These are phyloP conservation scores for Penicillium oxalicum DNA, from an alignment of 2,329 filamentous ascomycete species.

Conservation along the genomic window DNA sequence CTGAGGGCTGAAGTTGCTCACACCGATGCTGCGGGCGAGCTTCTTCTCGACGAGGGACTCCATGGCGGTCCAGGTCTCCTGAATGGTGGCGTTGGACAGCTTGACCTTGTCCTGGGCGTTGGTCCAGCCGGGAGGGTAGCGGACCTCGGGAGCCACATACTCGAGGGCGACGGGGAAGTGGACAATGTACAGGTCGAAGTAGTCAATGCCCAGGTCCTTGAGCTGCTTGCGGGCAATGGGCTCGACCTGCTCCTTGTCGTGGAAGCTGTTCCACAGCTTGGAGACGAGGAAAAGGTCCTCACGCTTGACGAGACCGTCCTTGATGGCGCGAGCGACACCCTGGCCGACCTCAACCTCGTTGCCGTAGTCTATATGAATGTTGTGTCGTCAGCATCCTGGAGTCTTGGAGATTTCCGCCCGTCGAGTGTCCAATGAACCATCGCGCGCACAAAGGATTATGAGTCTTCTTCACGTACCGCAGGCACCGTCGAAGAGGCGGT, in stretches of 20 bases:
- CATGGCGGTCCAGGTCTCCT: conserved; percentile 79
- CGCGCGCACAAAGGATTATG: neutral
- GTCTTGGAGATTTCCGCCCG: neutral
- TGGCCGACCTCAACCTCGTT: conserved; percentile 74
- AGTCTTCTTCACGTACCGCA: conserved; percentile 40
- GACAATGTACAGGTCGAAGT: conserved; percentile 84
- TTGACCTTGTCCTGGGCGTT: conserved; percentile 58
- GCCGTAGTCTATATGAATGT: conserved; percentile 59
- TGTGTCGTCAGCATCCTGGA: neutral
- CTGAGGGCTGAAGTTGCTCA: conserved; percentile 77
- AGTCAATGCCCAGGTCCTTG: conserved; percentile 76
- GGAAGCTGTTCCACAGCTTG: conserved; percentile 92
- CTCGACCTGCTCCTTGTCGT: conserved; percentile 70
- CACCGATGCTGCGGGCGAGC: conserved; percentile 67
- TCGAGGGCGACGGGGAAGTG: conserved; percentile 85
- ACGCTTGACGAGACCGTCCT: conserved; percentile 73
- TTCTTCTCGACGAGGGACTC: conserved; percentile 65
- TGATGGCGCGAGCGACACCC: conserved; percentile 71
- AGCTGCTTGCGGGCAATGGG: conserved; percentile 71
- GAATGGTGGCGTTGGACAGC: conserved; percentile 63
- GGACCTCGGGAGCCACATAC: conserved; percentile 72
- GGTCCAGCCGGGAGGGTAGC: conserved; percentile 75
- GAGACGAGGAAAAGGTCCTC: conserved; percentile 87
- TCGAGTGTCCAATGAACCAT: neutral
- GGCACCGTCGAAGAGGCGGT: conserved; percentile 57